Conservation (phyloP, 306 rosid genomes). For the Aeschynomene evenia region DNA sequence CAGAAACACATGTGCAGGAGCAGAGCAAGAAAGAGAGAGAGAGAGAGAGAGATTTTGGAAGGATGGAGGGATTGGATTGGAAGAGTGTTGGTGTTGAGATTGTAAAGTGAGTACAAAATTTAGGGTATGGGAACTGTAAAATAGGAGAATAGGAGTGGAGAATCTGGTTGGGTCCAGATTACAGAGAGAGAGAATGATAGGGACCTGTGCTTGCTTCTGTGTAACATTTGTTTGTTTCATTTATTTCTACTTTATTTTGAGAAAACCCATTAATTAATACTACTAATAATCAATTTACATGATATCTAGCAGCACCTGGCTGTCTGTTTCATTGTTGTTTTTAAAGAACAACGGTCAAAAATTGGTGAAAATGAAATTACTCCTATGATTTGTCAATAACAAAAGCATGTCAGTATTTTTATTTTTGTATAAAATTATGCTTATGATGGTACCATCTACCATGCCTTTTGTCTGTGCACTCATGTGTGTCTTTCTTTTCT, state of each 20-base stretch:
- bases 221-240: not conserved
- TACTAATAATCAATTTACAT: too few species aligned
- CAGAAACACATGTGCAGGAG: not conserved
- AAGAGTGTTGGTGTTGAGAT: not conserved
- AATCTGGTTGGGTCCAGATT: not conserved
- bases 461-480: not conserved
- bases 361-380: not conserved
- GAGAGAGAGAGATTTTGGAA: not conserved
- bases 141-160: not conserved
- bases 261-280: not conserved
- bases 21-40: not conserved
- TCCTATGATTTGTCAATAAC: not conserved
- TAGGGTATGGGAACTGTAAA: slow-evolving; percentile 10
- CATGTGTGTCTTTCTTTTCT: not conserved
- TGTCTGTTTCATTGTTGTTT: too few species aligned
- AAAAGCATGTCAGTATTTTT: not conserved
- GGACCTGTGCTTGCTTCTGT: not conserved
- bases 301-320: too few species aligned
- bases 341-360: not conserved
- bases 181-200: not conserved
- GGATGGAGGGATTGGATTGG: not conserved
- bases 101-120: slow-evolving; percentile 6
- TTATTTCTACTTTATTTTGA: not conserved
- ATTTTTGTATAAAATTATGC: not conserved
- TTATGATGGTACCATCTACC: not conserved